Evolutionary conservation across 257 asterid genomes (phyloP), one percentile per base, ranked within the genome.

Genomic region (Salvia splendens): DNA sequence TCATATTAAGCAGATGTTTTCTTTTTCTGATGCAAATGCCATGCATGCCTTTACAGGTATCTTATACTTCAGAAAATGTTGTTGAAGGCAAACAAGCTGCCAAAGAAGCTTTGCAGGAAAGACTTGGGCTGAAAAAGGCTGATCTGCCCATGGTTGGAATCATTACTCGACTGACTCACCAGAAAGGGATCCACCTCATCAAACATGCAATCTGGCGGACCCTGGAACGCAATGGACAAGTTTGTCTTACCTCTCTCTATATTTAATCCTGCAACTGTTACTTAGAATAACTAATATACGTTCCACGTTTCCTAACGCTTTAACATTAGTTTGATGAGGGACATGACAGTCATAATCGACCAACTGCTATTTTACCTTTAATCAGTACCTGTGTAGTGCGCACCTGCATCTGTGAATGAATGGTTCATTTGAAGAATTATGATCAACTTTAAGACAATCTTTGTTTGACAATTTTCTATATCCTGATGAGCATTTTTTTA

Each of bases 171-270:
- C 85, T 94, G 82, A 94, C 99, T 67, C 99, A 87, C 79, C 99
- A 94, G 79, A 94, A 94, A 79, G 99, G 99, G 77, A 91, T 94
- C 80, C 95, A 87, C 83, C 96, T 94, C 67, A 94, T 94, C 75
- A 94, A 94, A 77, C 98, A 91, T 78, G 98, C 99, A 71, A 89
- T 94, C 70, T 83, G 86, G 95, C 95, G 89, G 74, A 87, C 96
- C 60, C 70, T 94, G 72, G 96, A 89, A 70, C 96, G 98, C 38
- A 67, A 69, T 73, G 96, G 98, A 81, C 99, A 94, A 88, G 99
- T 94, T 72, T 41, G 74, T 69, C 71, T 61, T 36, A 14, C 62
- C 20, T 61, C 51, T 71, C 64, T 56, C 17, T 53, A 14, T 49
- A 62, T 62, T 53, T 58, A 50, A 24, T 62, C 28, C 52, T 48